Evolutionary conservation across 2,329 filamentous ascomycete species (phyloP).

Genomic region (Alternaria ventricosa): DNA sequence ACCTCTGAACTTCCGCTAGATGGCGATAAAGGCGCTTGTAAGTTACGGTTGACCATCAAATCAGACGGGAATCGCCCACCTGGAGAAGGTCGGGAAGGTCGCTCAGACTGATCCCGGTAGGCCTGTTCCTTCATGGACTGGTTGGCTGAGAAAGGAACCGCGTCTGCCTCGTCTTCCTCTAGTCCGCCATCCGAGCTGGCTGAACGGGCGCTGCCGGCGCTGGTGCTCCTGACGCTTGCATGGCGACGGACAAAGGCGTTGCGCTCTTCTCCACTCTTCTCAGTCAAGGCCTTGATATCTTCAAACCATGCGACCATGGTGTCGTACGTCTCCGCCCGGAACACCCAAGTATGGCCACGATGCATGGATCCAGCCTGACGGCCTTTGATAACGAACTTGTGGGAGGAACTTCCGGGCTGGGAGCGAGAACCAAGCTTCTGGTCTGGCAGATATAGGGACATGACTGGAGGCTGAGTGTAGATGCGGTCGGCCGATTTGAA

Average conservation of each 20-base stretch:
- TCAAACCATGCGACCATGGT: slow-evolving; percentile 98
- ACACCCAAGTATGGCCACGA: slow-evolving; percentile 74
- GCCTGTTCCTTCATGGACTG: slow-evolving; percentile 50
- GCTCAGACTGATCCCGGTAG: slow-evolving; percentile 42
- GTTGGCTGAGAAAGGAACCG: slow-evolving; percentile 69
- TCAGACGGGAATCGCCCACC: slow-evolving; percentile 98
- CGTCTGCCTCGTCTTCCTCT: slow-evolving; percentile 66
- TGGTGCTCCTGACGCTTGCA: slow-evolving; percentile 77
- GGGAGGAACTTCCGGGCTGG: slow-evolving; percentile 78
- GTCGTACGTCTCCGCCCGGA: slow-evolving; percentile 75
- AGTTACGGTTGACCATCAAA: slow-evolving; percentile 83
- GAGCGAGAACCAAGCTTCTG: slow-evolving; percentile 96
- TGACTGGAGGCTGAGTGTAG: slow-evolving; percentile 80
- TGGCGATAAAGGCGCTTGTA: slow-evolving; percentile 79
- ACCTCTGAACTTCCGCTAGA: slow-evolving; percentile 79
- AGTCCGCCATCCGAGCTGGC: slow-evolving; percentile 52
- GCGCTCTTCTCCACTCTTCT: slow-evolving; percentile 86
- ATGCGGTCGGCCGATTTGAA: slow-evolving; percentile 98
- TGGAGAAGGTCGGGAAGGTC: slow-evolving; percentile 76
- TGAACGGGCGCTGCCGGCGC: slow-evolving; percentile 64
- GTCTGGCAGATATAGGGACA: slow-evolving; percentile 94
- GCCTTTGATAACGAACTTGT: slow-evolving; percentile 98
- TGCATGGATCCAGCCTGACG: slow-evolving; percentile 93
- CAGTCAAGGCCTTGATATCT: slow-evolving; percentile 87
- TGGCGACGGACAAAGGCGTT: slow-evolving; percentile 86